A percentile compares a stretch with the other conserved stretches of the same genome.
Evolutionary conservation across 2,329 filamentous ascomycete species (phyloP).

Genomic region (Teratosphaeria zuluensis): DNA sequence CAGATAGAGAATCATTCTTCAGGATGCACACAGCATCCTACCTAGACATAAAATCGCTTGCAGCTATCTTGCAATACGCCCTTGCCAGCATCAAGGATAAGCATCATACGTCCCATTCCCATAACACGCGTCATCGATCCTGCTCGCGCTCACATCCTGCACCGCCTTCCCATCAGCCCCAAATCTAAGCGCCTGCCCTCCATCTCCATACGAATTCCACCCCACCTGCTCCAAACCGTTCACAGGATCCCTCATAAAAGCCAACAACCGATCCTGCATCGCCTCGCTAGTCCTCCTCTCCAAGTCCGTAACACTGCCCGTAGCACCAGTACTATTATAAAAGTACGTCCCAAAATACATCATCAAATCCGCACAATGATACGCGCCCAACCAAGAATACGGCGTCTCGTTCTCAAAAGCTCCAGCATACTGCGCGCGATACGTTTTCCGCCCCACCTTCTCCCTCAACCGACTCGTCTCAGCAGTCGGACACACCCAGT

Average conservation of each 20-base stretch:
- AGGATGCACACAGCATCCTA: too few species aligned
- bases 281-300: slow-evolving; percentile 22
- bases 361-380: neutral
- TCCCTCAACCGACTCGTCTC: slow-evolving; percentile 11
- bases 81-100: neutral
- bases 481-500: neutral
- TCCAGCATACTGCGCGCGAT: neutral
- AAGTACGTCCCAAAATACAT: neutral
- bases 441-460: slow-evolving; percentile 8
- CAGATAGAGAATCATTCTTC: too few species aligned
- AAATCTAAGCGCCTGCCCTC: slow-evolving; percentile 11
- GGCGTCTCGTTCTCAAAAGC: neutral
- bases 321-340: neutral
- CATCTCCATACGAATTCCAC: slow-evolving; percentile 24
- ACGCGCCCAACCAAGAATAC: neutral
- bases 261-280: slow-evolving; percentile 30
- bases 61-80: too few species aligned
- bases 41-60: too few species aligned
- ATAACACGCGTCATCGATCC: slow-evolving; percentile 11
- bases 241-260: slow-evolving; percentile 26
- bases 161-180: slow-evolving; percentile 11
- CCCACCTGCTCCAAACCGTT: slow-evolving; percentile 16
- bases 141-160: slow-evolving; percentile 9
- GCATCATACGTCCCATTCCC: slow-evolving; percentile 2
- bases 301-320: slow-evolving; percentile 23